phyloP scores from a whole-genome alignment of 805 yeast genomes.

The Candida koratica region DNA sequence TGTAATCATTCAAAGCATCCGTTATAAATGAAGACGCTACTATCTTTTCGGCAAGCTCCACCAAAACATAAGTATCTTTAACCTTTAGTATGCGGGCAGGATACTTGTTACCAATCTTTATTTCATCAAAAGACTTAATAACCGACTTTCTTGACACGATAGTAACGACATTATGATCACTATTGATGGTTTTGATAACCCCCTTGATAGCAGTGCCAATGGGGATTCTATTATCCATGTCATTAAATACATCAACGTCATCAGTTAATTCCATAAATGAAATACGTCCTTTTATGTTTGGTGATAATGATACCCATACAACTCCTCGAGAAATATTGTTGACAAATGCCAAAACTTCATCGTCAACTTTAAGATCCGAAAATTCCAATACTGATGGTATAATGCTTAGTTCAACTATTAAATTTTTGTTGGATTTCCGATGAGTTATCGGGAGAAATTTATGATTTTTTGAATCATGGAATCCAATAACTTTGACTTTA shows the following conservation, averaged over 20 bases:
- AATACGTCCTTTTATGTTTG: slow-evolving; percentile 62
- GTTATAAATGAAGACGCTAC: slow-evolving; percentile 66
- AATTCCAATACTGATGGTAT: slow-evolving; percentile 41
- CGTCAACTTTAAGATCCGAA: slow-evolving; percentile 46
- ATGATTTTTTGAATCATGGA: slow-evolving; percentile 66
- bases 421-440: slow-evolving; percentile 46
- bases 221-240: slow-evolving; percentile 58
- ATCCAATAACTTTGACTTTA: slow-evolving; percentile 69
- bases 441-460: slow-evolving; percentile 64
- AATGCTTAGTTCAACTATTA: slow-evolving; percentile 62
- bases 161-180: slow-evolving; percentile 46
- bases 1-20: slow-evolving; percentile 72
- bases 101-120: slow-evolving; percentile 49
- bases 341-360: slow-evolving; percentile 55
- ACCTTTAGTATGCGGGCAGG: slow-evolving; percentile 64
- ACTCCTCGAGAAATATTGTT: slow-evolving; percentile 59
- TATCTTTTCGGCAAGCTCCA: slow-evolving; percentile 62
- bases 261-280: slow-evolving; percentile 61
- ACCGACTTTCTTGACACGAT: slow-evolving; percentile 48
- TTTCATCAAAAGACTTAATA: slow-evolving; percentile 43
- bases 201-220: slow-evolving; percentile 68
- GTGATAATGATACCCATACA: slow-evolving; percentile 68
- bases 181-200: slow-evolving; percentile 50
- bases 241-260: slow-evolving; percentile 44
- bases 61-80: slow-evolving; percentile 56